Evolutionary conservation across 306 rosid species (phyloP).

Genomic region (Medicago truncatula): MtrunA17r5.0-ANR NC_053049.1:44772501-44773000

Average conservation of each 20-base stretch:
- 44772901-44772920: conserved; percentile 16
- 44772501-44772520: too few relatives aligned
- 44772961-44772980: neutral
- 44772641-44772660: neutral
- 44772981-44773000: neutral
- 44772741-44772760: conserved; percentile 26
- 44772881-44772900: conserved; percentile 4
- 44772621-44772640: neutral
- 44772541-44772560: too few relatives aligned
- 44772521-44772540: too few relatives aligned
- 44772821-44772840: neutral
- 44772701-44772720: neutral
- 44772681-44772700: conserved; percentile 1
- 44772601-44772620: neutral
- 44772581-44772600: conserved; percentile 11
- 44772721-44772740: conserved; percentile 10
- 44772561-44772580: too few relatives aligned
- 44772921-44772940: neutral
- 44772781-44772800: neutral
- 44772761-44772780: conserved; percentile 13
- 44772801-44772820: neutral
- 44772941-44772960: conserved; percentile 8
- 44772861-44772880: neutral
- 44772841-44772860: conserved; percentile 12
- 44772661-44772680: neutral